Conservation (phyloP, 345 rosid species). For the Eucalyptus pumila region DNA sequence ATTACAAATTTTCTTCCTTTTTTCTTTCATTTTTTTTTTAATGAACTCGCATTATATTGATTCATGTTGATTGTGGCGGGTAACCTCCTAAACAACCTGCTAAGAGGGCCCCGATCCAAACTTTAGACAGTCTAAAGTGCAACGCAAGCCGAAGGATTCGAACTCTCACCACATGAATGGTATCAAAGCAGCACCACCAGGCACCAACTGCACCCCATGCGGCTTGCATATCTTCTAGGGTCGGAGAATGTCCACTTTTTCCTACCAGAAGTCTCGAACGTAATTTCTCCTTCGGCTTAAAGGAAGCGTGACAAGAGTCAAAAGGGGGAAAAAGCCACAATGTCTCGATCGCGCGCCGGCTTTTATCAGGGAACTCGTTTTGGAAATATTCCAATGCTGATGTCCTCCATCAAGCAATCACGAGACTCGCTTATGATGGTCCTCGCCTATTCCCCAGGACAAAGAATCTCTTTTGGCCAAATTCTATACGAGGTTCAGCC, state of each 20-base stretch:
- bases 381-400: neutral
- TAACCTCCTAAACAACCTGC: neutral
- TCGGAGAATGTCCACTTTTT: neutral
- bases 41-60: neutral
- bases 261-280: neutral
- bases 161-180: neutral
- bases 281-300: neutral
- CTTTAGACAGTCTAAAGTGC: neutral
- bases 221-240: neutral
- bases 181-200: neutral
- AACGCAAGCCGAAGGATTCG: neutral
- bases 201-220: neutral
- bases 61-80: neutral
- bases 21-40: neutral
- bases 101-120: neutral
- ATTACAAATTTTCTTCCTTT: neutral
- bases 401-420: neutral
- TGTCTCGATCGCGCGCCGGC: neutral
- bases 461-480: neutral
- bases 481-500: neutral
- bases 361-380: neutral
- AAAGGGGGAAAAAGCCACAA: neutral
- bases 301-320: neutral
- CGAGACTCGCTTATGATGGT: neutral
- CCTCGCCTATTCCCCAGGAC: neutral